Conservation (phyloP, 2,329 filamentous ascomycete genomes). For the Colletotrichum tofieldiae region DNA sequence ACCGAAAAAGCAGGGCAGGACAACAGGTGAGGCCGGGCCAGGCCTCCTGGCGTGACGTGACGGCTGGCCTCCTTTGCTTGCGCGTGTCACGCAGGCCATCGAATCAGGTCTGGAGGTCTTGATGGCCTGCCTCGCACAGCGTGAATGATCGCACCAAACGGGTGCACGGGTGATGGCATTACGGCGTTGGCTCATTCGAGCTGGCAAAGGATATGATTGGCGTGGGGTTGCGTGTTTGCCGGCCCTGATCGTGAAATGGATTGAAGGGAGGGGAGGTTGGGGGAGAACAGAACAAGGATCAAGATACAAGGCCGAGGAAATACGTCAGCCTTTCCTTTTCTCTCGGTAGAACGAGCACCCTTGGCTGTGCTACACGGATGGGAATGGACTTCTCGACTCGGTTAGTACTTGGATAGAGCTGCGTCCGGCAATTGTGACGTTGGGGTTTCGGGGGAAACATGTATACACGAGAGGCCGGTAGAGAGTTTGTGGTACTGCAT, state of each 20-base stretch:
- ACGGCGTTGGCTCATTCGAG: constrained; percentile 21
- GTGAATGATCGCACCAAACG: constrained; percentile 20
- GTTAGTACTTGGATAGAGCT: background rate
- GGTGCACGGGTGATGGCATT: constrained; percentile 35
- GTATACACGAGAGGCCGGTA: too few species aligned
- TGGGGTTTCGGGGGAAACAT: background rate
- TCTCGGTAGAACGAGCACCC: background rate
- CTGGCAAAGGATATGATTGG: constrained; percentile 31
- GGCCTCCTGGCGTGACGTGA: constrained; percentile 32
- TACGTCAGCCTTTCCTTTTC: background rate
- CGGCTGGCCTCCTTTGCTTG: constrained; percentile 9
- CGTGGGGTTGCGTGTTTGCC: constrained; percentile 40
- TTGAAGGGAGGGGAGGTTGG: constrained; percentile 27
- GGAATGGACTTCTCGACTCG: background rate
- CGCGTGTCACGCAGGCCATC: constrained; percentile 16
- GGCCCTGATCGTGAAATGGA: constrained; percentile 37
- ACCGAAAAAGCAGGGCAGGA: constrained; percentile 30
- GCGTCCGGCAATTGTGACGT: background rate
- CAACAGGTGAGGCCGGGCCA: constrained; percentile 7
- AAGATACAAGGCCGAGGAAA: constrained; percentile 10
- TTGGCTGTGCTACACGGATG: background rate
- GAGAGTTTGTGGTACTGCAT: background rate
- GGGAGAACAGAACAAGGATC: constrained; percentile 22
- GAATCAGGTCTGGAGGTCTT: constrained; percentile 9
- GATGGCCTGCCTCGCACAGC: constrained; percentile 20